A percentile compares a stretch with the other conserved stretches of the same genome.
These are phyloP conservation scores for Leccinum subgranulosum DNA, from an alignment of 768 basidiomycete species.

Conservation along the genomic window DNA sequence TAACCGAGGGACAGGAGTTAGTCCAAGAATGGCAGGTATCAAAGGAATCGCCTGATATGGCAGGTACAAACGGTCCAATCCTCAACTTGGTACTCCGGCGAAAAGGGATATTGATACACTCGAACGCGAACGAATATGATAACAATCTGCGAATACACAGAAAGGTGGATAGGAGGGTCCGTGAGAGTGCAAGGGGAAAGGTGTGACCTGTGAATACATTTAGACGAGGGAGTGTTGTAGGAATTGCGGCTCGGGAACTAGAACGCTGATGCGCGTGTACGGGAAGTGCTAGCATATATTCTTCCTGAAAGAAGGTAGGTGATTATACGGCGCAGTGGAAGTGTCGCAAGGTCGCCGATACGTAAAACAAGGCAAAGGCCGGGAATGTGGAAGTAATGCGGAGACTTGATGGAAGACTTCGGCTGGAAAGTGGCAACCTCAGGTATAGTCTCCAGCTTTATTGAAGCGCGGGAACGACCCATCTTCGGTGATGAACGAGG, in stretches of 20 bases:
- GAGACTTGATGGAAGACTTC: slow-evolving; percentile 7
- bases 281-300: slow-evolving; percentile 20
- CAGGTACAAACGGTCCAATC: slow-evolving; percentile 13
- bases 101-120: slow-evolving; percentile 17
- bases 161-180: slow-evolving; percentile 1
- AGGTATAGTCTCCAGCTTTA: slow-evolving; percentile 39
- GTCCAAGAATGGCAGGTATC: slow-evolving; percentile 21
- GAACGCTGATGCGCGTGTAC: slow-evolving; percentile 5
- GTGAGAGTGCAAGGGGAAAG: slow-evolving; percentile 9
- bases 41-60: slow-evolving; percentile 31
- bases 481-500: slow-evolving; percentile 26
- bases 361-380: slow-evolving; percentile 28
- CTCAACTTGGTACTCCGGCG: not conserved
- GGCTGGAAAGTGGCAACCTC: slow-evolving; percentile 33
- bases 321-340: slow-evolving; percentile 27
- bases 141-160: slow-evolving; percentile 10
- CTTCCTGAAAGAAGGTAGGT: slow-evolving; percentile 23
- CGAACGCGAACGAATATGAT: slow-evolving; percentile 7
- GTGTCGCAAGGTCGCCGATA: slow-evolving; percentile 28
- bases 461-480: slow-evolving; percentile 20
- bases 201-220: slow-evolving; percentile 1
- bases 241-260: slow-evolving; percentile 11
- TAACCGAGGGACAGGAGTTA: slow-evolving; percentile 13
- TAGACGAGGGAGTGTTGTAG: not conserved
- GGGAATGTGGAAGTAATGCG: slow-evolving; percentile 22